Base-by-base conservation (phyloP, 1,139 yeast genomes). In the Suhomyces kunorum region DNA sequence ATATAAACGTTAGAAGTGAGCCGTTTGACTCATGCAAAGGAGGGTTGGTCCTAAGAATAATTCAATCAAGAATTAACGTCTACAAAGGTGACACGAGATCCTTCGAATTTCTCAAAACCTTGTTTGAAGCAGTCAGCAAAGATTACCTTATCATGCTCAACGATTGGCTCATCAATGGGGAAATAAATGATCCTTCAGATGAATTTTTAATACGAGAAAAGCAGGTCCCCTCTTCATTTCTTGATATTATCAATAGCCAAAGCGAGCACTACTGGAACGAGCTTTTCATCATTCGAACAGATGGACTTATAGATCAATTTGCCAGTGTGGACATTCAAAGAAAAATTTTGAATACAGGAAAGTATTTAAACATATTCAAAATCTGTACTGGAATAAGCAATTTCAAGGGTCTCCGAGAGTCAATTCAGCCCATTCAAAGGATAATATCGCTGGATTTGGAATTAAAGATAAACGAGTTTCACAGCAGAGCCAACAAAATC, bases 221-320 rank as follows among this genome's bases (percentile, higher is more conserved):
- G 43, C 58, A 53, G 41, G 64, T 60, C 7, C 70, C 73, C 1
- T 46, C 55, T 9, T 54, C 51, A 27, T 47, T 56, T 32, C 56
- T 65, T 19, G 66, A 66, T 17, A 52, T 74, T 6, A 73, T 75
- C 46, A 69, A 71, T 36, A 59, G 75, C 14, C 76, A 77, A 47
- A 73, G 81, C 44, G 96, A 89, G 50, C 81, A 83, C 44, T 83
- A 85, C 54, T 92, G 98, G 98, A 87, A 86, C 41, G 87, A 87
- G 45, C 78, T 88, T 42, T 92, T 78, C 58, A 77, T 87, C 8
- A 71, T 89, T 8, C 71, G 92, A 38, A 76, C 77, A 39, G 95
- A 87, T 53, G 95, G 94, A 0, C 56, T 89, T 16, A 80, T 94
- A 3, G 74, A 76, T 39, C 92, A 84, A 49, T 78, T 90, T 38